Evolutionary conservation across 2,329 filamentous ascomycete genomes (phyloP), one percentile per base, ranked within the genome.

Genomic region (Pseudocercospora musae): DNA sequence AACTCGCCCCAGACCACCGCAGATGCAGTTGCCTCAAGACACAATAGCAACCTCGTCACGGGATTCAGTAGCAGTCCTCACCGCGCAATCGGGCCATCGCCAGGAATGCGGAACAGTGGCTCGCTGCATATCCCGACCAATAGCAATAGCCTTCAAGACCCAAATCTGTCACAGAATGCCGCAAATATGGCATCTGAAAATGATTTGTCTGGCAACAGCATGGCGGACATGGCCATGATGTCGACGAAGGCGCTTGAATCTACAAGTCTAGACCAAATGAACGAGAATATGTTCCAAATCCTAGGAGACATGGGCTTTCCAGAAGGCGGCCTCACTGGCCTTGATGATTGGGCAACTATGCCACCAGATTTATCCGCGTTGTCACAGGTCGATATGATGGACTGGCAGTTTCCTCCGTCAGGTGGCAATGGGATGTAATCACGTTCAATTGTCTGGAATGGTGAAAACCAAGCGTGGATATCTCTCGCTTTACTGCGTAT

Each of bases 311-410:
- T 68, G 58, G 60, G 55, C 52, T 59, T 58, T 18, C 60, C 66
- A 11, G 58, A 61, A 0, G 68, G 68, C 52, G 70, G 65, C 4
- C 58, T 72, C 18, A 68, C 66, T 3, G 70, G 70, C 4, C 42
- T 72, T 7, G 69, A 71, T 21, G 64, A 68, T 33, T 72, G 70
- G 70, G 58, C 57, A 2, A 60, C 23, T 8, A 60, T 70, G 27
- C 57, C 66, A 21, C 29, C 60, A 2, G 63, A 68, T 40, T 29
- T 56, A 20, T 33, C 54, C 13, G 53, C 37, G 15, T 62, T 60
- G 53, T 50, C 23, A 18, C 21, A 58, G 2, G 13, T 58, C 33
- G 63, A 65, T n/a, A 44, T 50, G 46, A 66, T 64, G 59, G 61
- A 62, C 49, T 66, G 64, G 64, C 55, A 61, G 10, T 50, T 61